These are phyloP conservation scores for Ascoidea tarda DNA, from an alignment of 805 yeast genomes.

Conservation along the genomic window DNA sequence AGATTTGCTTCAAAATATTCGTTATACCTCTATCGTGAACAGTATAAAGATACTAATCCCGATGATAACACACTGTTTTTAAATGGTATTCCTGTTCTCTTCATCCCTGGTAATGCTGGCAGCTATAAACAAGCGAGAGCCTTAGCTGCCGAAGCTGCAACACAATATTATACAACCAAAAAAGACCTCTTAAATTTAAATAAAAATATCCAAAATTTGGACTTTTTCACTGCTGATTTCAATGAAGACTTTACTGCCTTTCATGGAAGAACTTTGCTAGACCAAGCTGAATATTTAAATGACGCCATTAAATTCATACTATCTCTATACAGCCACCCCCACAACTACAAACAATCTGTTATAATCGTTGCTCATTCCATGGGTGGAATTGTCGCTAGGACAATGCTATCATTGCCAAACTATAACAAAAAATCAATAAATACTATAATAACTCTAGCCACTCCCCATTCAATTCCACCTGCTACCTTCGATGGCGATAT, in stretches of 20 bases:
- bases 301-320: conserved; percentile 76
- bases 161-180: conserved; percentile 28
- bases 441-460: conserved; percentile 71
- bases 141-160: conserved; percentile 73
- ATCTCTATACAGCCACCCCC: conserved; percentile 33
- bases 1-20: conserved; percentile 69
- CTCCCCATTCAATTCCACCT: conserved; percentile 91
- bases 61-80: conserved; percentile 18
- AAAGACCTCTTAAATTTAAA: conserved; percentile 3
- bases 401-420: conserved; percentile 69
- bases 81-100: conserved; percentile 76
- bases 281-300: conserved; percentile 86
- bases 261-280: conserved; percentile 85
- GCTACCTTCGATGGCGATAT: conserved; percentile 88
- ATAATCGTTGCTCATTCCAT: conserved; percentile 82
- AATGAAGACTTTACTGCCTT: conserved; percentile 94
- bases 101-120: conserved; percentile 98
- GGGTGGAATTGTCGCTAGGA: conserved; percentile 94
- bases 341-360: conserved; percentile 44
- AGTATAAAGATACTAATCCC: conserved; percentile 49
- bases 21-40: conserved; percentile 79
- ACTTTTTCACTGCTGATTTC: conserved; percentile 85
- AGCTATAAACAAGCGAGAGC: conserved; percentile 82
- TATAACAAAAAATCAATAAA: conserved; percentile 61
- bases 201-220: conserved; percentile 28